Percentiles rank a stretch among this genome's conserved stretches.
Evolutionary conservation across 2,329 filamentous ascomycete species (phyloP).

Genomic region (Paecilomyces dactylethromorphus): DNA sequence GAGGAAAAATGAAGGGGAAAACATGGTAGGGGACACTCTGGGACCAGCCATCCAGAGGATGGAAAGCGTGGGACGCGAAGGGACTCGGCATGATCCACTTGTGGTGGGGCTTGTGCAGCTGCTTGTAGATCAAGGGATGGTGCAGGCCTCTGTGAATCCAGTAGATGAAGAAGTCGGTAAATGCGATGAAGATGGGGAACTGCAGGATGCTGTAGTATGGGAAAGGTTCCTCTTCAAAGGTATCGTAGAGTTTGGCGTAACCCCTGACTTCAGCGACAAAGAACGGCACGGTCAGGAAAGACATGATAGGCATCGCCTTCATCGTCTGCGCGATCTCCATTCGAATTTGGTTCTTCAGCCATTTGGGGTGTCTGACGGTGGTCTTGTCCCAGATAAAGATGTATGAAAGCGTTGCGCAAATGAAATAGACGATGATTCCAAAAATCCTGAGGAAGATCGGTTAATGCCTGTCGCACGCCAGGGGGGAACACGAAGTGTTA

Average conservation of each 20-base stretch:
- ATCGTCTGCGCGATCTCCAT: conserved; percentile 80
- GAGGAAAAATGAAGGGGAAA: conserved; percentile 85
- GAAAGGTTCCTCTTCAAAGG: conserved; percentile 66
- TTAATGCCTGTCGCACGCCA: background rate
- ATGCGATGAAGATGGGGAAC: conserved; percentile 80
- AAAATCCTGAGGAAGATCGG: conserved; percentile 60
- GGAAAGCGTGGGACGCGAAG: conserved; percentile 88
- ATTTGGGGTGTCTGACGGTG: conserved; percentile 84
- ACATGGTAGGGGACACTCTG: conserved; percentile 89
- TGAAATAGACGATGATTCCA: conserved; percentile 75
- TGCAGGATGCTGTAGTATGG: conserved; percentile 72
- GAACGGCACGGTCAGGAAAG: conserved; percentile 70
- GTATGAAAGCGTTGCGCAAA: conserved; percentile 78
- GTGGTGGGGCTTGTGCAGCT: conserved; percentile 93
- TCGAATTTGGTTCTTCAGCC: conserved; percentile 85
- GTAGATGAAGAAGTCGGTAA: conserved; percentile 88
- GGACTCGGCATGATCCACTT: conserved; percentile 99
- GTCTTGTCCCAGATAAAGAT: conserved; percentile 85
- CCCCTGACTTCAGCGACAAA: conserved; percentile 80
- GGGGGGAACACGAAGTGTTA: conserved; percentile 2
- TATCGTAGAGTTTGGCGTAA: conserved; percentile 81
- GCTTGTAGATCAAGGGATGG: conserved; percentile 74
- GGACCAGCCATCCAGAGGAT: conserved; percentile 83
- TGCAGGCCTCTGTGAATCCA: conserved; percentile 84
- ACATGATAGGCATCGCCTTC: conserved; percentile 72